A percentile compares a stretch with the other conserved stretches of the same genome.
Evolutionary conservation across 2,329 filamentous ascomycete genomes (phyloP).

Genomic region (Trichothecium sympodiale): DNA sequence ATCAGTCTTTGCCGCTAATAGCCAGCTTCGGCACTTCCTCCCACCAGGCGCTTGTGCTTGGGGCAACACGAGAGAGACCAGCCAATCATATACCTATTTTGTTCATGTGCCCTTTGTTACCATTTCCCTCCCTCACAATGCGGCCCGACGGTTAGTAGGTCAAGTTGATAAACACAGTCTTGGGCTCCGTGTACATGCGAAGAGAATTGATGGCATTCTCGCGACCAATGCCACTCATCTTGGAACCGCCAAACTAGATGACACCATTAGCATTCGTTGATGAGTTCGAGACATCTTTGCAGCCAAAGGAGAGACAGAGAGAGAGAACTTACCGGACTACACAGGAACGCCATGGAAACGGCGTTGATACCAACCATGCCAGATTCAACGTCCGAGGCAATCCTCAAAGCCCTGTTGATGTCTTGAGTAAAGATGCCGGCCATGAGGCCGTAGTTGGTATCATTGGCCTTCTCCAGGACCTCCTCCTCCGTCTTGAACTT

Average conservation of each 20-base stretch:
- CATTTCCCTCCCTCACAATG: too few relatives aligned
- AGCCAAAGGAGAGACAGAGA: too few relatives aligned
- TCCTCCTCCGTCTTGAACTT: constrained; percentile 47
- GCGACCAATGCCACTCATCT: constrained; percentile 36
- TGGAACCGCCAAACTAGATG: constrained; percentile 32
- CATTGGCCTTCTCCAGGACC: constrained; percentile 41
- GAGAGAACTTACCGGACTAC: constrained; percentile 16
- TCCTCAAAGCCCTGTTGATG: constrained; percentile 48
- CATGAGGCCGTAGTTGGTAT: constrained; percentile 34
- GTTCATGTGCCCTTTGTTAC: too few relatives aligned
- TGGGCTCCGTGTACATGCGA: constrained; percentile 35
- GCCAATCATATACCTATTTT: too few relatives aligned
- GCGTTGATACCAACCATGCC: constrained; percentile 63
- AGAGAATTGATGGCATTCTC: constrained; percentile 36
- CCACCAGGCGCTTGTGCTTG: too few relatives aligned
- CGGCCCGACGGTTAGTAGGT: too few relatives aligned
- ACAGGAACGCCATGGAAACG: constrained; percentile 24
- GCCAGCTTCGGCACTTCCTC: too few relatives aligned
- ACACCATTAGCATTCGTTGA: too few relatives aligned
- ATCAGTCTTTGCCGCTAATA: too few relatives aligned
- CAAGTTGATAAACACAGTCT: constrained; percentile 36
- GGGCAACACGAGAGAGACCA: too few relatives aligned
- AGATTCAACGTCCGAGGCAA: constrained; percentile 45
- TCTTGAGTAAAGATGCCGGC: constrained; percentile 48
- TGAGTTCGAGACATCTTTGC: too few relatives aligned